phyloP scores from a whole-genome alignment of 371 early-diverging fungal species.

The Encephalitozoon romaleae region DNA sequence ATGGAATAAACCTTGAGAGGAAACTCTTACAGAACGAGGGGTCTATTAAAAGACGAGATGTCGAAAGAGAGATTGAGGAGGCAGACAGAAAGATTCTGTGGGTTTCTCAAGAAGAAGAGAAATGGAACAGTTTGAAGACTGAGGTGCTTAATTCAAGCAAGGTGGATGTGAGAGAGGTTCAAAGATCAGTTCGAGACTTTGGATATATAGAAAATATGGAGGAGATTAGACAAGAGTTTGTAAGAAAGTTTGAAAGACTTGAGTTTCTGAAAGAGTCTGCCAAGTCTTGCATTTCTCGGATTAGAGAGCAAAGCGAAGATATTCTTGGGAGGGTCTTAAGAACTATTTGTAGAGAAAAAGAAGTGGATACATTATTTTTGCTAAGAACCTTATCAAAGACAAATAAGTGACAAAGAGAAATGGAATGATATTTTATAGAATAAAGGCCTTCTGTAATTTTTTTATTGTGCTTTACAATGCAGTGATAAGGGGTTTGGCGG shows the following conservation, averaged over 20 bases:
- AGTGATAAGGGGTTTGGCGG: not conserved
- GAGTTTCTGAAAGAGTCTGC: not conserved
- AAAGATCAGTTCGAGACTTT: not conserved
- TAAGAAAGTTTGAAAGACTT: constrained; percentile 6
- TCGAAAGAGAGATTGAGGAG: constrained; percentile 19
- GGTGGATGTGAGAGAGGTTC: not conserved
- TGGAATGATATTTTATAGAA: not conserved
- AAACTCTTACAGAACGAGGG: not conserved
- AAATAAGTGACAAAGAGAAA: not conserved
- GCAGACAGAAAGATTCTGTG: not conserved
- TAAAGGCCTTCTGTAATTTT: not conserved
- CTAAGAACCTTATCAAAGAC: constrained; percentile 19
- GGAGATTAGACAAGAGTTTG: constrained; percentile 7
- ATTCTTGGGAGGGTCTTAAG: constrained; percentile 21
- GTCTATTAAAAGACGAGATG: constrained; percentile 14
- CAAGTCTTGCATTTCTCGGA: not conserved
- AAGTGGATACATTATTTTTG: constrained; percentile 14
- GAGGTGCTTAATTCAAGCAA: not conserved
- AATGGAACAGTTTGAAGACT: constrained; percentile 13
- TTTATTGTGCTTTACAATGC: not conserved
- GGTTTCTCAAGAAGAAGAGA: not conserved
- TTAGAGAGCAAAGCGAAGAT: constrained; percentile 11
- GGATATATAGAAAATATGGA: not conserved
- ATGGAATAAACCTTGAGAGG: not conserved
- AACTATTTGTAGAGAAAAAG: not conserved